A percentile compares a stretch with the other conserved stretches of the same genome.
Conservation (phyloP, 2,329 filamentous ascomycete species). For the Cytospora chrysosperma region DNA sequence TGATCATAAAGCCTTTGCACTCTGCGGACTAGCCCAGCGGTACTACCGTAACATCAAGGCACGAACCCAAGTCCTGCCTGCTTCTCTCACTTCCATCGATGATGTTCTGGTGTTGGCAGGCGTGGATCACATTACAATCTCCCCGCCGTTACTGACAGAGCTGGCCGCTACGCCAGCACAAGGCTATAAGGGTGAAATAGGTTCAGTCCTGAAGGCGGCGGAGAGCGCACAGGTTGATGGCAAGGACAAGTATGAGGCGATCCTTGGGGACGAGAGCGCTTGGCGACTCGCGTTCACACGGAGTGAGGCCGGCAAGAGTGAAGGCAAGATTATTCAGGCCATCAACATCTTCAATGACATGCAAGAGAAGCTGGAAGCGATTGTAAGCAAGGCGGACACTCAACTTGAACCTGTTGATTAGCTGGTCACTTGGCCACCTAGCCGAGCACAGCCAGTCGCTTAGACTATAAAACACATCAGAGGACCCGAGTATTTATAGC, state of each 20-base stretch:
- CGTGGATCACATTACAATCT: conserved; percentile 58
- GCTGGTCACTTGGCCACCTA: background rate
- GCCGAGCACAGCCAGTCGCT: background rate
- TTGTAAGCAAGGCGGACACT: conserved; percentile 23
- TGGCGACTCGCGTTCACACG: conserved; percentile 53
- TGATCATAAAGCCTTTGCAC: conserved; percentile 47
- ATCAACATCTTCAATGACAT: conserved; percentile 59
- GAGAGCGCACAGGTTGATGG: conserved; percentile 15
- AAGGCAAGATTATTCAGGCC: conserved; percentile 53
- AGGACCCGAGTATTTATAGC: too few relatives aligned
- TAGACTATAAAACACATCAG: background rate
- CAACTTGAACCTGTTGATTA: background rate
- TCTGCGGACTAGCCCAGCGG: conserved; percentile 51
- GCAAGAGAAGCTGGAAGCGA: conserved; percentile 50
- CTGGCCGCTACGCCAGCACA: conserved; percentile 41
- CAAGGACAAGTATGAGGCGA: background rate
- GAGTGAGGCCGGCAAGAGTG: conserved; percentile 45
- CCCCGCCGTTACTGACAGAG: conserved; percentile 49
- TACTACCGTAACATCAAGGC: conserved; percentile 46
- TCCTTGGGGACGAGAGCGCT: conserved; percentile 38
- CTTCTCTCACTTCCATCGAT: conserved; percentile 54
- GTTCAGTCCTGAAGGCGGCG: conserved; percentile 31
- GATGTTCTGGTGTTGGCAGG: conserved; percentile 60
- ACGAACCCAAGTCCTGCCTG: conserved; percentile 53
- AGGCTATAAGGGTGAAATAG: conserved; percentile 33